phyloP scores from a whole-genome alignment of 257 asterid genomes.

The Hygrophila difformis region DNA sequence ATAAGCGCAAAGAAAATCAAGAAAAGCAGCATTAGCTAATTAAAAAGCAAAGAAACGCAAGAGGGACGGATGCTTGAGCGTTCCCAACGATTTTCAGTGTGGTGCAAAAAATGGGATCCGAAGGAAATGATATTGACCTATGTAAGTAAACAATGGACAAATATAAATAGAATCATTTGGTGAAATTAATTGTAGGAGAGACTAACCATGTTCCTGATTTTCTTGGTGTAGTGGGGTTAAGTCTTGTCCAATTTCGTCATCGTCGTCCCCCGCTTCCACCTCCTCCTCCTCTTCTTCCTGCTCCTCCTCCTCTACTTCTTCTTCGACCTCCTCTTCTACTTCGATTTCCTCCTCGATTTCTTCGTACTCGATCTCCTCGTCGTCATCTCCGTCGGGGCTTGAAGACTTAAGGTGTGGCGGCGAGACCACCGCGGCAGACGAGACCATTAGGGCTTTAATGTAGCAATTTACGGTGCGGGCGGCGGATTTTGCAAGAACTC shows the following conservation, averaged over 20 bases:
- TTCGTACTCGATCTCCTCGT: conserved; percentile 36
- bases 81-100: no score
- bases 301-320: conserved; percentile 17
- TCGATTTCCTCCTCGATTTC: conserved; percentile 43
- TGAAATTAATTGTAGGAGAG: background rate
- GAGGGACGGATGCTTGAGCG: no score
- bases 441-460: conserved; percentile 23
- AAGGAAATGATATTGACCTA: background rate
- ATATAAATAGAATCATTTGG: no score
- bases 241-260: background rate
- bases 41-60: no score
- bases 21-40: no score
- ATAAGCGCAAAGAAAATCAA: no score
- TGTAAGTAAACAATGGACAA: background rate
- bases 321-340: conserved; percentile 30
- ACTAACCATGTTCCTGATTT: no score
- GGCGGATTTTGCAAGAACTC: conserved; percentile 1
- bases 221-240: no score
- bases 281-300: background rate
- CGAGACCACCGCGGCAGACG: conserved; percentile 12
- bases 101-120: no score
- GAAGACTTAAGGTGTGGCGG: conserved; percentile 6
- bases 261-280: background rate
- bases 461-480: conserved; percentile 2
- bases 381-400: conserved; percentile 16